Conservation (phyloP, 2,329 filamentous ascomycete genomes). For the Diaporthe sp. region DNA sequence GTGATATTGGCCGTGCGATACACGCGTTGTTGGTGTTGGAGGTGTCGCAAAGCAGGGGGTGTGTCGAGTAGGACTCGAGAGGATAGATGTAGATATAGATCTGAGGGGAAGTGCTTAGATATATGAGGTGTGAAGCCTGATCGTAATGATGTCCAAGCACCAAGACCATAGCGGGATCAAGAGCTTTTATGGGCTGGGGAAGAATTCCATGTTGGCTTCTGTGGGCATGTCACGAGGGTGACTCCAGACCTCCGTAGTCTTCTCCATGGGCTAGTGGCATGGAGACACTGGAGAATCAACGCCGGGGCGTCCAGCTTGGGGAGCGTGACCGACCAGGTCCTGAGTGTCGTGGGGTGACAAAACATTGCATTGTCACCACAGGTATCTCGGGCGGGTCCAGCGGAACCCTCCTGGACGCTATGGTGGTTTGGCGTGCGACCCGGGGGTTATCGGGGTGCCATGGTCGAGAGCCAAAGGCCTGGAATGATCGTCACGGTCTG, state of each 20-base stretch:
- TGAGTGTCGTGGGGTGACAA: slow-evolving; percentile 39
- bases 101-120: slow-evolving; percentile 14
- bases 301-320: slow-evolving; percentile 31
- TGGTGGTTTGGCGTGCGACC: slow-evolving; percentile 23
- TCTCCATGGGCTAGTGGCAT: slow-evolving; percentile 35
- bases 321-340: slow-evolving; percentile 35
- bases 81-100: neutral
- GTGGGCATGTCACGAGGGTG: slow-evolving; percentile 36
- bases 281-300: slow-evolving; percentile 37
- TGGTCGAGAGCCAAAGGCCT: slow-evolving; percentile 23
- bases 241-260: slow-evolving; percentile 41
- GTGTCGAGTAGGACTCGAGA: neutral
- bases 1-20: slow-evolving; percentile 20
- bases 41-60: slow-evolving; percentile 24
- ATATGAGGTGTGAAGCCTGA: slow-evolving; percentile 36
- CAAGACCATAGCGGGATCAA: slow-evolving; percentile 13
- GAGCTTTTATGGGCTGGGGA: slow-evolving; percentile 37
- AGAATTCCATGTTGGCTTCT: slow-evolving; percentile 36
- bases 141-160: slow-evolving; percentile 29
- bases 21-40: slow-evolving; percentile 18
- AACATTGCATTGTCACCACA: slow-evolving; percentile 36
- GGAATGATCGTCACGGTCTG: slow-evolving; percentile 37
- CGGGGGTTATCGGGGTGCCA: slow-evolving; percentile 9
- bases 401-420: slow-evolving; percentile 35
- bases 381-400: slow-evolving; percentile 25